Evolutionary conservation across 2,329 filamentous ascomycete species (phyloP), one percentile per base, ranked within the genome.

Genomic region (Colletotrichum sp.): DNA sequence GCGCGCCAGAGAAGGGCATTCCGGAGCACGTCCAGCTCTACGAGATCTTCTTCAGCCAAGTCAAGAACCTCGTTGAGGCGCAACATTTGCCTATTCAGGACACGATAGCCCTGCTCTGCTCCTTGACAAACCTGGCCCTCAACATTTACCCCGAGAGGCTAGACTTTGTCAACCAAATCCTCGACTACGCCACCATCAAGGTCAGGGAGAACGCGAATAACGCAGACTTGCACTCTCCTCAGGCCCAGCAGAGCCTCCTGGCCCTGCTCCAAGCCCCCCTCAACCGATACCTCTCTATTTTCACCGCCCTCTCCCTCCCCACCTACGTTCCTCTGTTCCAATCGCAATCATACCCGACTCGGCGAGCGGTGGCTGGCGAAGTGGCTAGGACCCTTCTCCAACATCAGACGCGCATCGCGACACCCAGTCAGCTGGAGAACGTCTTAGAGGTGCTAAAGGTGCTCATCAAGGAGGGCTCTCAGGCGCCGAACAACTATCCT

Each of bases 11-110:
- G 72, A 85, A 85, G 80, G 88, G 91, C 24, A 95, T 95, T 79
- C 93, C 94, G 1, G 90, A 93, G 68, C 93, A 95, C 80, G 93
- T 98, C 74, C 96, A 95, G 85, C 91, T 99, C 28, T 99, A 99
- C 84, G 96, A 99, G 85, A 95, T 99, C 76, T 99, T 99, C 89
- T 98, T 99, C 82, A 94, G 96, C 68, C 97, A 99, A 85, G 97
- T 99, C 77, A 94, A 98, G 82, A 96, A 96, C 81, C 89, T 99
- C 68, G 96, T 99, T 77, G 96, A 96, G 85, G 95, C 95, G 68
- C 95, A 98, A 82, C 93, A 95, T 79, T 89, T 99, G 68, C 94
- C 96, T 1, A 96, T 99, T 78, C 96, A 98, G 84, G 98, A 99
- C 83, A 98, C 95, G 21, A 97, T 98, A 80, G 97, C 96, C 12